Evolutionary conservation across 306 rosid species (phyloP).

Genomic region (Luffa aegyptiaca): DNA sequence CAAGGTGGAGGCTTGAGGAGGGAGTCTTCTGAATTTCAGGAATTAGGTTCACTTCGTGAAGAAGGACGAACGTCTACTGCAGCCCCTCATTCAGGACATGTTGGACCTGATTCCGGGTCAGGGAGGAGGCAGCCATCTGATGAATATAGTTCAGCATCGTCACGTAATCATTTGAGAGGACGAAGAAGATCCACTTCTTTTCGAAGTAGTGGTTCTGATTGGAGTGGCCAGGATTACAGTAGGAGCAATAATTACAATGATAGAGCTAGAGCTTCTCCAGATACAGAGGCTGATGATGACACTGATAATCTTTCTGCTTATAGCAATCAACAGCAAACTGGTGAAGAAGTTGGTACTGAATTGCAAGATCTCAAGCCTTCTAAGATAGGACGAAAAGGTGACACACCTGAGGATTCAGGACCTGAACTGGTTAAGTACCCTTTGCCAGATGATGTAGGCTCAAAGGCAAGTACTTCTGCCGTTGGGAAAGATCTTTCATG

Average conservation of each 20-base stretch:
- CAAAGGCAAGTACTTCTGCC: slow-evolving; percentile 29
- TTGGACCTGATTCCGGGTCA: slow-evolving; percentile 18
- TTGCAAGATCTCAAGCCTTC: slow-evolving; percentile 19
- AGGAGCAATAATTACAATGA: slow-evolving; percentile 59
- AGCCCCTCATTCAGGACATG: slow-evolving; percentile 43
- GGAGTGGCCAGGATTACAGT: slow-evolving; percentile 47
- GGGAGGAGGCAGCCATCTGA: slow-evolving; percentile 56
- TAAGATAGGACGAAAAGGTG: slow-evolving; percentile 26
- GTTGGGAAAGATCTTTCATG: slow-evolving; percentile 25
- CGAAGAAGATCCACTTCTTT: slow-evolving; percentile 42
- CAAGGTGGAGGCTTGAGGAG: slow-evolving; percentile 37
- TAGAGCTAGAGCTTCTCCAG: slow-evolving; percentile 32
- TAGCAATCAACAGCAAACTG: slow-evolving; percentile 27
- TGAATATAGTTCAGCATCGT: slow-evolving; percentile 27
- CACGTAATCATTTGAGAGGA: slow-evolving; percentile 26
- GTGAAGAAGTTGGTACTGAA: slow-evolving; percentile 19
- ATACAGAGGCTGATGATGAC: slow-evolving; percentile 28
- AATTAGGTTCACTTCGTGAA: slow-evolving; percentile 10
- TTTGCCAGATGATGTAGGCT: slow-evolving; percentile 28
- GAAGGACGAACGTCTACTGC: slow-evolving; percentile 61
- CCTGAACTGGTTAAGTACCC: slow-evolving; percentile 22
- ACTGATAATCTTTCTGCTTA: slow-evolving; percentile 27
- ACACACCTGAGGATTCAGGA: slow-evolving; percentile 32
- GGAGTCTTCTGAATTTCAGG: slow-evolving; percentile 29
- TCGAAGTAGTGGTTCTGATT: slow-evolving; percentile 45